Percentiles rank a stretch among this genome's conserved stretches.
Conservation (phyloP, 805 yeast genomes). For the Wickerhamomyces sydowiorum region DNA sequence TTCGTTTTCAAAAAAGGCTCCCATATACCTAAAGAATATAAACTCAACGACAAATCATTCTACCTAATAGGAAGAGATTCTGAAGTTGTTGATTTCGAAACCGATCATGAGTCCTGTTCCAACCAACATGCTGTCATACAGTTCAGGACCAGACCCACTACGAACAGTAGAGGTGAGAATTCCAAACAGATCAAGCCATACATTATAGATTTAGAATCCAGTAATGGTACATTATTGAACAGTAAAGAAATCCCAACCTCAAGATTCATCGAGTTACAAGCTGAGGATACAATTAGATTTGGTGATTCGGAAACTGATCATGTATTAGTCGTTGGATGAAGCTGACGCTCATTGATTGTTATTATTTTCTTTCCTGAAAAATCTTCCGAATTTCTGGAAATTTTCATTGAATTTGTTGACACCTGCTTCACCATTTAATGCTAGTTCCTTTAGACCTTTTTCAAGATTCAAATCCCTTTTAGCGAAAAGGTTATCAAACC, state of each 20-base stretch:
- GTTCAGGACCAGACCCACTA: constrained; percentile 24
- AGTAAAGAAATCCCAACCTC: constrained; percentile 32
- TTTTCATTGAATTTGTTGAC: constrained; percentile 63
- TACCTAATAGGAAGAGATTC: constrained; percentile 33
- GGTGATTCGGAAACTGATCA: constrained; percentile 29
- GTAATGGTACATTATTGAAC: constrained; percentile 42
- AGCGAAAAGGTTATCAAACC: constrained; percentile 18
- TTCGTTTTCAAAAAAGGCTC: constrained; percentile 25
- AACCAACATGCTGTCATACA: constrained; percentile 47
- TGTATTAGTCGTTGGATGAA: constrained; percentile 12
- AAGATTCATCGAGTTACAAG: constrained; percentile 35
- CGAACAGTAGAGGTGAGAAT: neutral
- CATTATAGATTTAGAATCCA: constrained; percentile 40
- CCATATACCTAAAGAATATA: constrained; percentile 17
- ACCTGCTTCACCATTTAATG: constrained; percentile 50
- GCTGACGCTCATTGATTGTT: neutral
- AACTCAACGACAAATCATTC: constrained; percentile 22
- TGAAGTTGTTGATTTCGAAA: constrained; percentile 30
- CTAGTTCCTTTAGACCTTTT: constrained; percentile 29
- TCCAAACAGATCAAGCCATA: constrained; percentile 24
- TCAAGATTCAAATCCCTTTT: constrained; percentile 26
- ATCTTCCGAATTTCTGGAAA: constrained; percentile 47
- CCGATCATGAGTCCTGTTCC: constrained; percentile 32
- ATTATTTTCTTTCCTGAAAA: constrained; percentile 36
- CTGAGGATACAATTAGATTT: constrained; percentile 36